A percentile compares a stretch with the other conserved stretches of the same genome.
Evolutionary conservation across 2,329 filamentous ascomycete species (phyloP).

Genomic region (Elsinoe batatas): DNA sequence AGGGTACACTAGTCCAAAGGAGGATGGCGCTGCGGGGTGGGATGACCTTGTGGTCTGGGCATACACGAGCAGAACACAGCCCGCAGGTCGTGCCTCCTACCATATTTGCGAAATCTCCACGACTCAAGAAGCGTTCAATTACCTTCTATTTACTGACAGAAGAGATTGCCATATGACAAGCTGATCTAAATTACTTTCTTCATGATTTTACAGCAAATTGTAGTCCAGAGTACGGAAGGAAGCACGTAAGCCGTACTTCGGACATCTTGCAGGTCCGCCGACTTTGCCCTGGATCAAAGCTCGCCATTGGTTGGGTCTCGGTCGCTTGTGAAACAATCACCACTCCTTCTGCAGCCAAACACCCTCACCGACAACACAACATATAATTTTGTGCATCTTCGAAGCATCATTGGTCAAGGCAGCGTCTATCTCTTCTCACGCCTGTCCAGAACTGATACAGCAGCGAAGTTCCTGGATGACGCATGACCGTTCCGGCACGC

Average conservation of each 20-base stretch:
- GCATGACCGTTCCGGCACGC: constrained; percentile 6
- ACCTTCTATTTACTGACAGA: constrained; percentile 9
- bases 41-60: constrained; percentile 3
- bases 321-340: constrained; percentile 5
- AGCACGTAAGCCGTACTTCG: not conserved
- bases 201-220: not conserved
- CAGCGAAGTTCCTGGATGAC: constrained; percentile 1
- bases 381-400: not conserved
- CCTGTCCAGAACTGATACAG: not conserved
- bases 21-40: constrained; percentile 1
- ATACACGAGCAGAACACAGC: not conserved
- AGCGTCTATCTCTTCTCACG: not conserved
- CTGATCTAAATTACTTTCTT: constrained; percentile 2
- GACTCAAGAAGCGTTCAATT: not conserved
- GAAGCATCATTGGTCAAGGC: constrained; percentile 3
- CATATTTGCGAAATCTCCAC: not conserved
- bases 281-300: not conserved
- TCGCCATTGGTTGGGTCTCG: not conserved
- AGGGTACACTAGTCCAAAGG: not conserved
- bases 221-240: not conserved
- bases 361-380: not conserved
- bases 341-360: not conserved
- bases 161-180: not conserved
- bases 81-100: not conserved
- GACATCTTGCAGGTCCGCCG: not conserved